Evolutionary conservation across 2,329 filamentous ascomycete species (phyloP), one percentile per base, ranked within the genome.

Genomic region (Xylaria sp.): DNA sequence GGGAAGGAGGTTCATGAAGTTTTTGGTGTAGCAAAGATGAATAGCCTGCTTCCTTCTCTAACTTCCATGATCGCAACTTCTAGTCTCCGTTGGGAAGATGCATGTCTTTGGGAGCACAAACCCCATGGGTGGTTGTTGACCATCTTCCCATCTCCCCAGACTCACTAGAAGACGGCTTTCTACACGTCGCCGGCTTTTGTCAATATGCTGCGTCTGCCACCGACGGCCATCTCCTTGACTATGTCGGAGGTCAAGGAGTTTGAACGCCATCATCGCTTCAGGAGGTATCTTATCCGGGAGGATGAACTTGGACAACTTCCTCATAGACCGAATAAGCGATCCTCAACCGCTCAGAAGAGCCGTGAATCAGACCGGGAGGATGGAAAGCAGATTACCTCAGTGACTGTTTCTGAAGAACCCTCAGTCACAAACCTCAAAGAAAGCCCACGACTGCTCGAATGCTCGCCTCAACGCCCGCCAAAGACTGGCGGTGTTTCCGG

Each of bases 241-340:
- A 69, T 73, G 56, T 63, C 71, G 11, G 77, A 79, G 59, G 72
- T 78, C 45, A 71, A 73, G 52, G 72, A 74, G 13, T 69, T 71
- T 29, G 69, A 74, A 41, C 63, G 67, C 7, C 71, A 69, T 38
- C 71, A 63, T 34, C 68, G 63, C 16, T 69, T 68, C 56, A 70
- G 59, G 24, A 70, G 60, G 38, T 70, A 71, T 56, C 69, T 72
- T 50, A 63, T 64, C 39, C 63, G 57, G 49, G 63, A 68, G 18
- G 60, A 67, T 42, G 49, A 42, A 44, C 57, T 63, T 17, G 49
- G 51, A 11, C 50, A 59, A 20, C 50, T 65, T 17, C 59, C 60
- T 39, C 37, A 61, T 48, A 61, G 56, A 21, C 48, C 52, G 16
- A 57, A 53, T 50, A 52, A 44, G 21, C 26, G 53, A 16, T 29